Conservation (phyloP, 1,284 basidiomycete species). For the Farysia itapuensis region DNA sequence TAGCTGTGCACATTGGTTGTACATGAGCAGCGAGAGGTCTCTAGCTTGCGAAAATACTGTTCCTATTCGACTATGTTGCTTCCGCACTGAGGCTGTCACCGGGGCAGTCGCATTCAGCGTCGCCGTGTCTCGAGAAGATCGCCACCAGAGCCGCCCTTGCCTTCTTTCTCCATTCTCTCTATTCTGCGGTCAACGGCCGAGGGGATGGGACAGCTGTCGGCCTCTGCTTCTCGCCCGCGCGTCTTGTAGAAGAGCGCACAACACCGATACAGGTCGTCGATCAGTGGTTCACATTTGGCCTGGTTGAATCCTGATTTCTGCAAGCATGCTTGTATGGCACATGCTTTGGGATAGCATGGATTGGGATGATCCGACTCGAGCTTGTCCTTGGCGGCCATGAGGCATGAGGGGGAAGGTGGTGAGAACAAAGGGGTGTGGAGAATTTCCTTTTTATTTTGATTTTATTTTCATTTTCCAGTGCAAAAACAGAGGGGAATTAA, state of each 20-base stretch:
- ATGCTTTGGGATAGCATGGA: slow-evolving; percentile 53
- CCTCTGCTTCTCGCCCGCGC: slow-evolving; percentile 37
- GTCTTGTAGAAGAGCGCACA: slow-evolving; percentile 50
- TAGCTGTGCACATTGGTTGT: no score
- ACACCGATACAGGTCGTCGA: slow-evolving; percentile 53
- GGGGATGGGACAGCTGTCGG: slow-evolving; percentile 52
- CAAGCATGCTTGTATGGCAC: slow-evolving; percentile 53
- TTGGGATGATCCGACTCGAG: slow-evolving; percentile 28
- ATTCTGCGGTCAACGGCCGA: slow-evolving; percentile 37
- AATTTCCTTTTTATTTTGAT: no score
- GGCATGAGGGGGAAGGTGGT: no score
- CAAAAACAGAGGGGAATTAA: no score
- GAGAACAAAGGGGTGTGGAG: no score
- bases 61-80: no score
- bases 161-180: slow-evolving; percentile 35
- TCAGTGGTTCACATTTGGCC: slow-evolving; percentile 46
- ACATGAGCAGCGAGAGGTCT: no score
- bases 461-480: no score
- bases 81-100: no score
- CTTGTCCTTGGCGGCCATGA: no score
- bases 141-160: slow-evolving; percentile 29
- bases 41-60: no score
- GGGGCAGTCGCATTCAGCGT: no score
- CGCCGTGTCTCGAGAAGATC: slow-evolving; percentile 20
- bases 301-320: slow-evolving; percentile 50